Conservation (phyloP, 2,329 filamentous ascomycete species). For the Penicillium sp. region DNA sequence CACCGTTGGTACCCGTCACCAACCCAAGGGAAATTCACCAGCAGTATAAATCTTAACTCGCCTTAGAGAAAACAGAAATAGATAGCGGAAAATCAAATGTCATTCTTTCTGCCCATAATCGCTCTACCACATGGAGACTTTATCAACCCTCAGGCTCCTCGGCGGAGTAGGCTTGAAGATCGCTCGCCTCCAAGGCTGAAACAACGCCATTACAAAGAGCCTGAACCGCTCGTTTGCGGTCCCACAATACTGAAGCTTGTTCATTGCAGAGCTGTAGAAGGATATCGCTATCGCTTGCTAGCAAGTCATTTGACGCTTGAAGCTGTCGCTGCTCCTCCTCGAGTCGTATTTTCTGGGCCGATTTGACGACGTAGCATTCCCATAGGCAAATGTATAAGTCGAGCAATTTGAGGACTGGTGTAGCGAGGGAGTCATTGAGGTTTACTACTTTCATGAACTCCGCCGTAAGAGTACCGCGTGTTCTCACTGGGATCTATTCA, state of each 20-base stretch:
- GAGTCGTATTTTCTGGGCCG: not conserved
- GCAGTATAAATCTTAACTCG: no score
- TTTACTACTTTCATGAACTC: not conserved
- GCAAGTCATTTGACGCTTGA: not conserved
- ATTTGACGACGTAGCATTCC: conserved; percentile 2
- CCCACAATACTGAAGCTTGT: no score
- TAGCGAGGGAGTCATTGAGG: not conserved
- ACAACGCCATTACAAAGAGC: not conserved
- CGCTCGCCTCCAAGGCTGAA: not conserved
- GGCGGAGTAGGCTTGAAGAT: not conserved
- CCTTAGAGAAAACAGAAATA: no score
- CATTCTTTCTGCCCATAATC: not conserved
- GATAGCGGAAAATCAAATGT: not conserved
- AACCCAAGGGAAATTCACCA: not conserved
- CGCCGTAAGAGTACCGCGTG: not conserved
- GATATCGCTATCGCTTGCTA: no score
- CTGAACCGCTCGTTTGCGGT: not conserved
- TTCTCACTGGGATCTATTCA: no score
- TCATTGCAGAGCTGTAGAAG: no score
- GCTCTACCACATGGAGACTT: not conserved
- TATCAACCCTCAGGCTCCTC: not conserved
- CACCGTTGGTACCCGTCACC: not conserved
- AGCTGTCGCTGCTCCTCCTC: conserved; percentile 2
- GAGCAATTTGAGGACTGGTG: not conserved
- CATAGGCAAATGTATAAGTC: not conserved